Evolutionary conservation across 371 early-diverging fungal species (phyloP).

Genomic region (Conidiobolus incongruus): DNA sequence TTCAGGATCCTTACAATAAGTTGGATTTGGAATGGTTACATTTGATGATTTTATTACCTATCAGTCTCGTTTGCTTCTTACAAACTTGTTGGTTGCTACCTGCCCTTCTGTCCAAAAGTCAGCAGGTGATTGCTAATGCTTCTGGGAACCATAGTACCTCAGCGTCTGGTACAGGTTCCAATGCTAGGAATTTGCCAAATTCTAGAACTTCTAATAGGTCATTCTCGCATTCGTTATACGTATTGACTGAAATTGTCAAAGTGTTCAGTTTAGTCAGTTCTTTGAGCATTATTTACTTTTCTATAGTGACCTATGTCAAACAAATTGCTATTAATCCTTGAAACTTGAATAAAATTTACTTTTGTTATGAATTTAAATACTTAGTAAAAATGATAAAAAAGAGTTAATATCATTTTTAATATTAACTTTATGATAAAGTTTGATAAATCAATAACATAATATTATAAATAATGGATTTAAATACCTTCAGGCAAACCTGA

Average conservation of each 20-base stretch:
- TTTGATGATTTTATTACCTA: constrained; percentile 1
- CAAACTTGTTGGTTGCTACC: constrained; percentile 5
- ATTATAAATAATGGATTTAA: too few relatives aligned
- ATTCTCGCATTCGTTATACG: not conserved
- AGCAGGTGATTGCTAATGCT: not conserved
- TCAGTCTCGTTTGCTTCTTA: constrained; percentile 1
- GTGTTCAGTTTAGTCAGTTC: not conserved
- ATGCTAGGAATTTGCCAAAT: not conserved
- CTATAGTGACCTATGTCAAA: too few relatives aligned
- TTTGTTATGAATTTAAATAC: too few relatives aligned
- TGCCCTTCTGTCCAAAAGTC: not conserved
- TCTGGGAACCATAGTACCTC: not conserved
- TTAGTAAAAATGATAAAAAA: too few relatives aligned
- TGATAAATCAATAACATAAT: too few relatives aligned
- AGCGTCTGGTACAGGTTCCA: not conserved
- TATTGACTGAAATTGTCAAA: constrained; percentile 1
- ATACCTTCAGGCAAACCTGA: too few relatives aligned
- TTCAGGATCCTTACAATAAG: constrained; percentile 1
- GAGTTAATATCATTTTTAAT: too few relatives aligned
- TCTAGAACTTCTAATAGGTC: not conserved
- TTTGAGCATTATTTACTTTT: too few relatives aligned
- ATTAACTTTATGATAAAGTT: too few relatives aligned
- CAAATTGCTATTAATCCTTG: too few relatives aligned
- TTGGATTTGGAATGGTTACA: not conserved
- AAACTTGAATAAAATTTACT: too few relatives aligned